Conservation (phyloP, 768 basidiomycete species). For the Podaxis pistillaris region DNA sequence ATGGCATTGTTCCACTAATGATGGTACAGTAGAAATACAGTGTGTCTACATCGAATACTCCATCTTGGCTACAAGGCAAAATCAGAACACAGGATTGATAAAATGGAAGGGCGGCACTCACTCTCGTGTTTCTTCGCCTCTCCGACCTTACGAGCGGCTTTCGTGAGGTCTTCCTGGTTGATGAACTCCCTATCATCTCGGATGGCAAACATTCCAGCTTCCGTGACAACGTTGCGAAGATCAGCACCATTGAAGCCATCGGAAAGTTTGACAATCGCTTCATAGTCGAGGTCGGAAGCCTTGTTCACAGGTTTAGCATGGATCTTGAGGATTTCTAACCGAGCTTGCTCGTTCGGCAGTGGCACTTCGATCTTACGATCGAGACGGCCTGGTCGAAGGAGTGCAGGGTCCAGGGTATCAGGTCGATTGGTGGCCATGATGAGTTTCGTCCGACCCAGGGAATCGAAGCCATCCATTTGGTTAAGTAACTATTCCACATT, state of each 20-base stretch:
- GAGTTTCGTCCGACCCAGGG: slow-evolving; percentile 90
- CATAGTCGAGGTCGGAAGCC: slow-evolving; percentile 93
- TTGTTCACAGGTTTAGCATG: slow-evolving; percentile 95
- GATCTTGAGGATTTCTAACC: slow-evolving; percentile 96
- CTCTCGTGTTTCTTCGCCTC: slow-evolving; percentile 99
- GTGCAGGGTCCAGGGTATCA: slow-evolving; percentile 95
- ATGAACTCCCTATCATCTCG: slow-evolving; percentile 91
- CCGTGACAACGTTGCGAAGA: slow-evolving; percentile 90
- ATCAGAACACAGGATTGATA: slow-evolving; percentile 1
- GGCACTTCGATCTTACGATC: slow-evolving; percentile 99
- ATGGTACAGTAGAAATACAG: slow-evolving; percentile 18
- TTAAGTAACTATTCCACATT: slow-evolving; percentile 75
- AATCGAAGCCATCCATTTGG: slow-evolving; percentile 99
- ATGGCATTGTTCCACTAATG: too few relatives aligned
- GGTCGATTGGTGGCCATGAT: slow-evolving; percentile 99
- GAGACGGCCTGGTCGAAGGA: slow-evolving; percentile 92
- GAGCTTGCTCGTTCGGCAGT: slow-evolving; percentile 94
- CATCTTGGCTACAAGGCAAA: slow-evolving; percentile 43
- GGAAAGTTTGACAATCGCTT: slow-evolving; percentile 95
- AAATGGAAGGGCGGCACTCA: slow-evolving; percentile 33
- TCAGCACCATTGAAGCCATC: slow-evolving; percentile 98
- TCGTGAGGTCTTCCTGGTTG: slow-evolving; percentile 92
- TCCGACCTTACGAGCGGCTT: slow-evolving; percentile 92
- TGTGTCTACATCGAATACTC: slow-evolving; percentile 44
- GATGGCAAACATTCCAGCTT: slow-evolving; percentile 98